Base-by-base conservation (phyloP, 768 basidiomycete species). In the Paxillus involutus region DNA sequence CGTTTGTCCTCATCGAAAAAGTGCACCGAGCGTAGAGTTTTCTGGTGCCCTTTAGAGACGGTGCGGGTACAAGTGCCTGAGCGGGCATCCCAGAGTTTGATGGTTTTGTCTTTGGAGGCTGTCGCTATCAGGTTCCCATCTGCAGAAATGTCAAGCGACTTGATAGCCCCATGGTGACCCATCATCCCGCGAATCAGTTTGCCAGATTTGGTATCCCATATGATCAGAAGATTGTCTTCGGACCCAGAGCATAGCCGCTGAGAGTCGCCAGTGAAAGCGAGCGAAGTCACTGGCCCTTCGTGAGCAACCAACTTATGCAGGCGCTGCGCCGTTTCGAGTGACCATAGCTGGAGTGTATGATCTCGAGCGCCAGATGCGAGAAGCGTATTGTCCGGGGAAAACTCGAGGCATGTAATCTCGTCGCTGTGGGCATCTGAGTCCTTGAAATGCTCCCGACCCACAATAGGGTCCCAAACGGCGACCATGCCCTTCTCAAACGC, bases 241-340 rank as follows among this genome's bases (percentile, higher is more conserved):
- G 60, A 60, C 14, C 68, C 63, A 2, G 69, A 71, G 30, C 60
- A 54, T 13, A 70, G 36, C 8, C 39, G 16, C 1, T 26, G 39
- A 0, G 63, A 63, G 36, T 67, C 58, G 12, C 42, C 49, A 1
- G 66, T 64, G 48, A 69, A 70, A 1, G 33, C 58, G 39, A 70
- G 44, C 6, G 56, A 44, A 4, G 32, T 49, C 42, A 70, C 64
- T 2, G 50, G 30, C 19, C 54, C 59, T 36, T 61, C 58, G 46
- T 68, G 70, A 0, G 43, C 19, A 3, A 37, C 47, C 1, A 65
- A 37, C 36, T 39, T 48, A 16, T 60, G 45, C 42, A 68, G 33
- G 2, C 39, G 12, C 17, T 61, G 53, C 8, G 56, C 53, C 0
- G 49, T 59, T 39, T 49, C 44, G 21, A 61, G n/a, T 7, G 62